Evolutionary conservation across 805 yeast genomes (phyloP), one percentile per base, ranked within the genome.

Genomic region (Teunomyces kruisii): DNA sequence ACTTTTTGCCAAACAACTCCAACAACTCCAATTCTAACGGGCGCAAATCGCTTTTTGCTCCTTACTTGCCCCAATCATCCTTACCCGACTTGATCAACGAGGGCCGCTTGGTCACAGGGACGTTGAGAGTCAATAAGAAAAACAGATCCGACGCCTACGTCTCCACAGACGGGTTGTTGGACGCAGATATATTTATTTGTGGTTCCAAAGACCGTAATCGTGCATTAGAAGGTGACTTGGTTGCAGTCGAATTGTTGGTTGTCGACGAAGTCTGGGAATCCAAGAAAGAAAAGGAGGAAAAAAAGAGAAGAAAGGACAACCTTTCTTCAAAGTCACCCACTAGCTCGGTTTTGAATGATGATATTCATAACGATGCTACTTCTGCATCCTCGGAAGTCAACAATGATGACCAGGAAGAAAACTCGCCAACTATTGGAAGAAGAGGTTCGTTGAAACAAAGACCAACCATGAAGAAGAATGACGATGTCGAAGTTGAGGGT

Each of bases 251-350:
- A 65, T 76, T 94, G 51, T 78, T 94, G 46, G 88, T 87, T 16
- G 99, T 94, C 32, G 97, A 94, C 65, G 99, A 94, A 61, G 99
- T 94, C 27, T 94, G 99, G 99, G 89, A 82, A 27, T 85, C 96
- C 17, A 94, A 92, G 65, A 84, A 89, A 59, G 99, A 94, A 65
- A 94, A 94, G 62, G 99, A 94, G 62, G 98, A 94, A 57, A 94
- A 94, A 68, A 94, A 94, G 69, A 82, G 96, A 69, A 81, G 97
- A 65, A 86, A 90, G 54, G 88, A 83, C 57, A 75, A 69, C 68
- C 57, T 68, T 32, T 44, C 68, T 52, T 59, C 74, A 26, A 59
- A 72, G 47, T 45, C 56, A 3, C 51, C 72, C 44, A 59, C 72
- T 4, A 77, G 73, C 29, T 59, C 22, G 22, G 22, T 19, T 4